A percentile compares a stretch with the other conserved stretches of the same genome.
Conservation (phyloP, 2,329 filamentous ascomycete genomes). For the Diplodia mutila region DNA sequence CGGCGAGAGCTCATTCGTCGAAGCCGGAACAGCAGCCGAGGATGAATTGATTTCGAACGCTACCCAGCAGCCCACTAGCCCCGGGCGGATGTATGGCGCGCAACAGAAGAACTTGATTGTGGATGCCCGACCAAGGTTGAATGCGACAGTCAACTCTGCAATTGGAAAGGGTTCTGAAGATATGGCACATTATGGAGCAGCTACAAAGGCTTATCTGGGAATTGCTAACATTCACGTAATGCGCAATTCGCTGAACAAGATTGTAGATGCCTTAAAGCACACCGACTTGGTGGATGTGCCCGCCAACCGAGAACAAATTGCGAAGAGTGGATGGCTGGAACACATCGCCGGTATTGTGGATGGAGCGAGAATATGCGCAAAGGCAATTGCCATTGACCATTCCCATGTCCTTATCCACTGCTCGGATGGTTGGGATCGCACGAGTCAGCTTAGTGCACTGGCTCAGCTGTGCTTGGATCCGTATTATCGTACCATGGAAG, state of each 20-base stretch:
- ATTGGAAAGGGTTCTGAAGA: constrained; percentile 94
- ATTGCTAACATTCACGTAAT: constrained; percentile 99
- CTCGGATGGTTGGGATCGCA: constrained; percentile 98
- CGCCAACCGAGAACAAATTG: constrained; percentile 78
- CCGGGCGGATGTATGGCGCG: constrained; percentile 72
- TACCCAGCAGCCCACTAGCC: constrained; percentile 52
- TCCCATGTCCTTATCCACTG: constrained; percentile 97
- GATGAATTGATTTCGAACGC: constrained; percentile 71
- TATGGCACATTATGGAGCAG: constrained; percentile 95
- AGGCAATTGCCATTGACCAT: constrained; percentile 87
- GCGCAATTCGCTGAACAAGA: constrained; percentile 84
- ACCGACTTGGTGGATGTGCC: constrained; percentile 83
- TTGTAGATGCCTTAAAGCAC: constrained; percentile 89
- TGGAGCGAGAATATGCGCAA: constrained; percentile 80
- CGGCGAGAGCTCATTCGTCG: constrained; percentile 40
- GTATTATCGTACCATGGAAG: constrained; percentile 90
- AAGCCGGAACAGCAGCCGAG: constrained; percentile 32
- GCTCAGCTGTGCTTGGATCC: constrained; percentile 94
- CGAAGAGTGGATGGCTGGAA: constrained; percentile 86
- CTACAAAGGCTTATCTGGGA: constrained; percentile 86
- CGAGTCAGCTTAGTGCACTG: constrained; percentile 88
- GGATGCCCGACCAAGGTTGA: constrained; percentile 90
- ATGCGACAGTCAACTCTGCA: constrained; percentile 92
- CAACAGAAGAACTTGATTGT: constrained; percentile 95
- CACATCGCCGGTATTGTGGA: constrained; percentile 85